Evolutionary conservation across 441 rosid genomes (phyloP).

Genomic region (Gossypium aridum): DNA sequence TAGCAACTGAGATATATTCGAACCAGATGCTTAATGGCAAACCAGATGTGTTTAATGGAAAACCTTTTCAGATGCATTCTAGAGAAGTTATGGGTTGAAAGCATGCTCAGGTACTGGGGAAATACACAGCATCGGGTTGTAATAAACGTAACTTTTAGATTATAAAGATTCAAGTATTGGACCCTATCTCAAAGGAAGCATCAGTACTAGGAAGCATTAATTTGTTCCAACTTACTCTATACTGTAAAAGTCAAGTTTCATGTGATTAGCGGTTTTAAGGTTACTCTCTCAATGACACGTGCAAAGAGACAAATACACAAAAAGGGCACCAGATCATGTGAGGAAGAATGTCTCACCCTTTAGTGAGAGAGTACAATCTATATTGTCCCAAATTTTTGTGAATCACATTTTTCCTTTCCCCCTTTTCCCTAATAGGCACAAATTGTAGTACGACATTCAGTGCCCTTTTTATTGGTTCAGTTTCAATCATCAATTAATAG

Average conservation of each 20-base stretch:
- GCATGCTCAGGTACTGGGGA: not conserved
- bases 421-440: not conserved
- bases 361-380: constrained; percentile 4
- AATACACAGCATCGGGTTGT: not conserved
- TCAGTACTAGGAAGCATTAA: not conserved
- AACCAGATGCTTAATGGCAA: not conserved
- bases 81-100: not conserved
- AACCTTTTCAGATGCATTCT: constrained; percentile 1
- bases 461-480: not conserved
- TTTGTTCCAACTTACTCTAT: not conserved
- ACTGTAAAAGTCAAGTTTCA: not conserved
- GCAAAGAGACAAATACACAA: not conserved
- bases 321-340: not conserved
- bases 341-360: not conserved
- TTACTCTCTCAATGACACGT: not conserved
- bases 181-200: not conserved
- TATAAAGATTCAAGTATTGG: not conserved
- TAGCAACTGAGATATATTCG: not conserved
- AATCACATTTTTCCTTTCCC: not conserved
- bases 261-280: not conserved
- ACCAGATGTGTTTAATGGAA: not conserved
- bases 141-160: not conserved
- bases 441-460: not conserved
- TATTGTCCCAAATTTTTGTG: not conserved
- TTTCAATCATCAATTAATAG: not conserved